Base-by-base conservation (phyloP, 2,329 filamentous ascomycete genomes). In the Neofusicoccum laricinum region DNA sequence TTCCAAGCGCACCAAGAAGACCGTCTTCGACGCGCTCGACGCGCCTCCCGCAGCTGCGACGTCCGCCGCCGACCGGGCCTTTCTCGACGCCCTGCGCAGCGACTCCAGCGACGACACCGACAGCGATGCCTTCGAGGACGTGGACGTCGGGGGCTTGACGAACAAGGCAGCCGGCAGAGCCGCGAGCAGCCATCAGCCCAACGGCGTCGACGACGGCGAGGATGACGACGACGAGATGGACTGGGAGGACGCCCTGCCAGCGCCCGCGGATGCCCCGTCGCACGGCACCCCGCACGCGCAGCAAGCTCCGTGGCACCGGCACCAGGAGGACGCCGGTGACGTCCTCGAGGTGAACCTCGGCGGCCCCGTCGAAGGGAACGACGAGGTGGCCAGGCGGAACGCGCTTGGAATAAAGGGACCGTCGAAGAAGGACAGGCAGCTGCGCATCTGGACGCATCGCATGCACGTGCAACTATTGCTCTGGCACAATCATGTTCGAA, bases 401-500 rank as follows among this genome's bases (percentile, higher is more conserved):
- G 78, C 84, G 21, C 83, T 89, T n/a, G 77, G 79, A 17, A 97
- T 92, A 77, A 97, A 94, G 73, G 93, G 92, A 0, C 90, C 91
- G 0, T 90, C 91, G 2, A 97, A 97, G 77, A 86, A 90, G 32
- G 92, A 97, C 73, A 87, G 92, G 59, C 85, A 88, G 66, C 90
- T 94, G 64, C 86, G 95, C 30, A 85, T 88, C 38, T 84, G 88
- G 3, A 93, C 92, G 0, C 95, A 99, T 76, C 91, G 91, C 69
- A 84, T 97, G 69, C 95, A 99, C 76, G 93, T 98, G 1, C 88
- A 96, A 73, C 86, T 88, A 61, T 80, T 99, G 15, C 84, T 99
- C 66, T 97, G 90, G 84, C 93, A 98, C 74, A 98, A 98, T 72
- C 86, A 91, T 0, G 78, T 95, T 14, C 87, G 76, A 12, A 78